Base-by-base conservation (phyloP, 495 filamentous ascomycete species). In the Extremus antarcticus region DNA sequence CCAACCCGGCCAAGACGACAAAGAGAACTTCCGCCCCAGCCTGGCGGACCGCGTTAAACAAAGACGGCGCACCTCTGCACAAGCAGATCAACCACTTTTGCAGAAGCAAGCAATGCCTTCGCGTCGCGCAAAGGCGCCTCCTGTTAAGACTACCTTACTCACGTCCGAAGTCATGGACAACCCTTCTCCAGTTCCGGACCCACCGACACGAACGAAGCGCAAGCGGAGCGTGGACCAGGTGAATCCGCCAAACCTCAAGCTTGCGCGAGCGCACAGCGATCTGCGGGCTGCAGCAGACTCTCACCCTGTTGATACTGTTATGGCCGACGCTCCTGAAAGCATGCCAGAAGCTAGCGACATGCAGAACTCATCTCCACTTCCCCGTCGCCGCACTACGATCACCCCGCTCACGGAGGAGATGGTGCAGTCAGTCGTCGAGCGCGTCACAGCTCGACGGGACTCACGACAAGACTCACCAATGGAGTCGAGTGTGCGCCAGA, bases 41-140 rank as follows among this genome's bases (percentile, higher is more conserved):
- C 16, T 46, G 23, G 51, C 51, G 20, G 51, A 54, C 23, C 20
- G 39, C 13, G 13, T 54, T 3, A 54, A 45, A 40, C 38, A 35
- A 22, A 39, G 32, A 3, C 10, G 39, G 13, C 51, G 51, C n/a
- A 13, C 51, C 10, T 38, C 51, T 16, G 10, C n/a, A n/a, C 25
- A 22, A 35, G 1, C 23, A 17, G 3, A 45, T 25, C 22, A 13
- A 29, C 23, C 21, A 15, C 22, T 13, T 25, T 23, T 3, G 23
- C 22, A 2, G 24, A 1, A 25, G 2, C 23, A 21, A 41, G 2
- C 2, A 17, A 20, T 35, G 11, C 22, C 3, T n/a, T 7, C 17
- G 8, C 41, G 16, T 17, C 4, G n/a, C 4, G 7, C 41, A 45
- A 4, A 7, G 19, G 4, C 41, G 7, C 7, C 8, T 35, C 29